Base-by-base conservation (phyloP, 1,139 yeast species). In the Kurtzmaniella quercitrusa region DNA sequence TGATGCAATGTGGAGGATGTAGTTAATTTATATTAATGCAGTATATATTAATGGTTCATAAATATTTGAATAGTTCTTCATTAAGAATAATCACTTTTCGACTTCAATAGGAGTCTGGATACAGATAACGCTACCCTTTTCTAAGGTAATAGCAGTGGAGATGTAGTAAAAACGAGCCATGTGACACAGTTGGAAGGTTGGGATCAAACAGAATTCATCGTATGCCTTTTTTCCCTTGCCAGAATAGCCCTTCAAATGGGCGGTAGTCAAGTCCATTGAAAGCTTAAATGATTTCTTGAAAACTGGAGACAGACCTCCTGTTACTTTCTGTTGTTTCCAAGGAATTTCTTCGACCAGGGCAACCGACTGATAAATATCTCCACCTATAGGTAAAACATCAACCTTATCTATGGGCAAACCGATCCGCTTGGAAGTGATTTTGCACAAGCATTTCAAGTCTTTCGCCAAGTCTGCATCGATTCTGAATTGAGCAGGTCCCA, bases 1-100 rank as follows among this genome's bases (percentile, higher is more conserved):
- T 83, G 88, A 63, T 73, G 43, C 85, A 81, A 54, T 81, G 86
- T 53, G 75, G 84, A 43, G 82, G 90, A 52, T 77, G 86, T 2
- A 79, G 85, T 62, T 81, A 60, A 27, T 27, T 12, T 27, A 27
- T 27, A 14, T 27, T 12, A 6, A 31, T 31, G 18, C 18, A 14
- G 31, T 27, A 18, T 11, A 15, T n/a, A 37, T 31, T 31, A 31
- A 21, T 5, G 9, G 4, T 14, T 14, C 18, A 31, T 31, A 31
- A 14, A 31, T 27, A 31, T 31, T 14, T 15, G 18, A 14, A 31
- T 31, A 14, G 12, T 14, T 31, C 8, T 14, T 31, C 16, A 14
- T 8, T 31, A 31, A 6, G 18, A 14, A 6, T 5, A 18, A 8
- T 34, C 46, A 37, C 39, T 58, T 58, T 44, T 63, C 61, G 24